These are phyloP conservation scores for Macrophomina phaseolina DNA, from an alignment of 2,329 filamentous ascomycete genomes.

Conservation along the genomic window DNA sequence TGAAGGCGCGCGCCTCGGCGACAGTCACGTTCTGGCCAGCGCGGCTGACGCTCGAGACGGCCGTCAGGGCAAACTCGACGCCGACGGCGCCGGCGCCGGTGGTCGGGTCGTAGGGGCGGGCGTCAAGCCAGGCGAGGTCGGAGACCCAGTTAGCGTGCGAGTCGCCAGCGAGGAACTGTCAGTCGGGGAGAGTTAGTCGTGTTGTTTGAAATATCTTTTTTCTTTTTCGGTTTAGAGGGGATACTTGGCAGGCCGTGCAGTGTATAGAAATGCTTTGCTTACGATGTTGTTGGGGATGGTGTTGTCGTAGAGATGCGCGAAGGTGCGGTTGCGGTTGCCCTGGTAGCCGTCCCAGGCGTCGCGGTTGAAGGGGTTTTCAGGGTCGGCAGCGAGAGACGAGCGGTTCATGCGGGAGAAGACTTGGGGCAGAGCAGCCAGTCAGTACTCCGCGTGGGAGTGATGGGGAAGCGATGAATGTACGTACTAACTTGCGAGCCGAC, in stretches of 20 bases:
- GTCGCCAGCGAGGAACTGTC: conserved; percentile 69
- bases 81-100: conserved; percentile 51
- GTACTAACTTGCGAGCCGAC: conserved; percentile 65
- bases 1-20: conserved; percentile 26
- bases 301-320: conserved; percentile 69
- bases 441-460: neutral
- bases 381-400: conserved; percentile 49
- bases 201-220: no score
- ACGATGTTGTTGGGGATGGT: conserved; percentile 72
- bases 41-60: conserved; percentile 59
- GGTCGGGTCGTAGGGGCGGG: conserved; percentile 44
- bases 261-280: no score
- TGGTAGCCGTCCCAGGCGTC: conserved; percentile 71
- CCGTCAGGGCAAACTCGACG: conserved; percentile 65
- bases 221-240: no score
- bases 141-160: conserved; percentile 67
- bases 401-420: conserved; percentile 67
- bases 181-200: no score
- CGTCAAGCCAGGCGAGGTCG: conserved; percentile 55
- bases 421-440: conserved; percentile 42
- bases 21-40: neutral
- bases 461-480: neutral
- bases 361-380: conserved; percentile 55
- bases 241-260: no score
- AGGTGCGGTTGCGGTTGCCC: conserved; percentile 73